Conservation (phyloP, 768 basidiomycete genomes). For the Mycena latifolia region DNA sequence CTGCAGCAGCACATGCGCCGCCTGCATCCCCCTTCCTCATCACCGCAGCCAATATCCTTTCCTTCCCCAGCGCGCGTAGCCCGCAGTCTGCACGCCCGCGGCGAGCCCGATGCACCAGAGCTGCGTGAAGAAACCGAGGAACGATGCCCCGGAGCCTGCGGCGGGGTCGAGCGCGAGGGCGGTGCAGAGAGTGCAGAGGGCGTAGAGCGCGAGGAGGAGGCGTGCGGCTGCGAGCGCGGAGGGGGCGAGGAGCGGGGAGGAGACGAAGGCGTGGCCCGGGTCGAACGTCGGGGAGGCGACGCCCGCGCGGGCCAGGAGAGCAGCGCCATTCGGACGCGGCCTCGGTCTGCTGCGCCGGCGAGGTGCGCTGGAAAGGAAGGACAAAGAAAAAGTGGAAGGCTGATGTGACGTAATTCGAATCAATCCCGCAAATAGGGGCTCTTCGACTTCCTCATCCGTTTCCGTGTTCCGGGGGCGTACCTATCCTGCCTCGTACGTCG, state of each 20-base stretch:
- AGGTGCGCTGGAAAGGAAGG: too few species aligned
- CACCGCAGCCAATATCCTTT: slow-evolving; percentile 71
- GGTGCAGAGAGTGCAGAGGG: slow-evolving; percentile 53
- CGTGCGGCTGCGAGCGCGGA: slow-evolving; percentile 58
- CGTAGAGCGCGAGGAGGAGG: slow-evolving; percentile 54
- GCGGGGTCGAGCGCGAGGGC: slow-evolving; percentile 51
- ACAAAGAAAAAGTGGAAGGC: too few species aligned
- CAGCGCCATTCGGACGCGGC: background rate
- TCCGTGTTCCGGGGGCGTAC: too few species aligned
- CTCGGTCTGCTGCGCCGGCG: too few species aligned
- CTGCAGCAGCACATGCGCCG: slow-evolving; percentile 67
- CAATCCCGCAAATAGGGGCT: too few species aligned
- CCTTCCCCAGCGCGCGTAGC: slow-evolving; percentile 51
- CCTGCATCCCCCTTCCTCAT: slow-evolving; percentile 69
- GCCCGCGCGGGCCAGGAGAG: slow-evolving; percentile 40
- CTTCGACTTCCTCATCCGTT: too few species aligned
- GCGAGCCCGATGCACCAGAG: slow-evolving; percentile 73
- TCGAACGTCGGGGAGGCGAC: slow-evolving; percentile 61
- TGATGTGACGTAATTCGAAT: too few species aligned
- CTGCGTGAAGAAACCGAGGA: slow-evolving; percentile 68
- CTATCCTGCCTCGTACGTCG: too few species aligned
- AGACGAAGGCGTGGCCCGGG: slow-evolving; percentile 53
- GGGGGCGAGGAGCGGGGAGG: slow-evolving; percentile 64
- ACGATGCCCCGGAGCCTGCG: slow-evolving; percentile 47
- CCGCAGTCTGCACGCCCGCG: slow-evolving; percentile 63